Base-by-base conservation (phyloP, 176 grass and related monocot genomes). In the Chrysopogon serrulatus region DNA sequence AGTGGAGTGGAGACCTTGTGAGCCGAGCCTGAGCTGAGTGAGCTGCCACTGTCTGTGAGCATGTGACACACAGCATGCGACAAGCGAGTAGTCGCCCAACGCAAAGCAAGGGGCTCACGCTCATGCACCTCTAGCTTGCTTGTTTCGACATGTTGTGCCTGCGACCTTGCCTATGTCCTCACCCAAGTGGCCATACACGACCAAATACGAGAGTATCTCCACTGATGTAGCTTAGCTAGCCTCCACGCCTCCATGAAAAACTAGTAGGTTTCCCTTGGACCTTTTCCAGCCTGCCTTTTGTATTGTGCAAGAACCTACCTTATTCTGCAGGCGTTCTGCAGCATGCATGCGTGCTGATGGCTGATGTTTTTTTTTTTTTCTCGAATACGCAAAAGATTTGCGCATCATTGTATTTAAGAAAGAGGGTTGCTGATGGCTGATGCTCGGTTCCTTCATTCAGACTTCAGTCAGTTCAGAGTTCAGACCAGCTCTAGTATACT, bases 91-190 rank as follows among this genome's bases (percentile, higher is more conserved):
- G 80, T 74, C 23, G 39, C 79, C 88, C 88, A 71, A 80, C 57
- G 79, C 73, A 47, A 36, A 41, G 40, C 0, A 26, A 81, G 61
- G 82, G 31, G 62, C 79, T n/a, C 62, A n/a, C n/a, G n/a, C n/a
- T n/a, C n/a, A n/a, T n/a, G n/a, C n/a, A n/a, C n/a, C 30, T 44
- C 57, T 40, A 40, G 39, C 47, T 69, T 68, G 60, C 56, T 67
- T 65, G 84, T 41, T 87, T 87, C 59, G 48, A 79, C 88, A 27
- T 87, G 74, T 21, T 69, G 4, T 11, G 84, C 49, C 15, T 26
- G 84, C 79, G 88, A 41, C 84, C 53, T 90, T 90, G 74, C 60
- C 60, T 47, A 61, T 87, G 88, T 83, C 88, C 71, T 79, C 74
- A 69, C 67, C 28, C 74, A 74, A 49, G 31, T 56, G 84, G 74